Evolutionary conservation across 139 green algal species (phyloP), one percentile per base, ranked within the genome.

Genomic region (Tetraselmis striata): DNA sequence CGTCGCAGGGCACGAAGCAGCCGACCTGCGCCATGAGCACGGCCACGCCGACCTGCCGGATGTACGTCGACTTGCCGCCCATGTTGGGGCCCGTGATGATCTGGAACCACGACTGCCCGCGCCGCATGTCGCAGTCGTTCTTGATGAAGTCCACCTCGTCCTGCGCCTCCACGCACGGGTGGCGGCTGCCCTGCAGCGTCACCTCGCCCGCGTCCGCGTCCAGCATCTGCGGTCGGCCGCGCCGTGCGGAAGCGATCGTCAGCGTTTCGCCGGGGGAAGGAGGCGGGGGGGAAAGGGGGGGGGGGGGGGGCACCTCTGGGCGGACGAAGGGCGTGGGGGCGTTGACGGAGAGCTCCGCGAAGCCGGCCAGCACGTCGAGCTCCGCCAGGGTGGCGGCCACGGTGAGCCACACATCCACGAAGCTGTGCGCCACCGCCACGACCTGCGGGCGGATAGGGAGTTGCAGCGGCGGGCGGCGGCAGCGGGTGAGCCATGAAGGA

Each of bases 71-170:
- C 87, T 99, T 99, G 77, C 96, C 96, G 30, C 96, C 96, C 96
- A 99, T 99, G 93, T 99, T 99, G n/a, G 96, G 96, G 1, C 96
- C 97, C 0, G 97, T 99, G 85, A 99, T 98, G 87, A 99, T 90
- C 81, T 96, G 93, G 89, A 99, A 98, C 95, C 95, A 99, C 81
- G 80, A 90, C 76, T 91, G 78, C 11, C 92, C 95, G 23, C 86
- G 87, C 45, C 78, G 28, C 85, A 97, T 83, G 25, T 81, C 45
- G 83, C 89, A 94, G 87, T 96, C 90, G 83, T 98, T 98, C 31
- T 91, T 77, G 28, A 98, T 94, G 82, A 98, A 98, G 29, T 89
- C 85, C 30, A 97, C 90, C 23, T 91, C 92, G 24, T 97, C 93
- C 88, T 98, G 95, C 32, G 90, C 94, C 89, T 99, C 96, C 76